Percentiles rank a stretch among this genome's conserved stretches.
phyloP scores from a whole-genome alignment of 75 land plant species.

The Selaginella tamariscina region DNA sequence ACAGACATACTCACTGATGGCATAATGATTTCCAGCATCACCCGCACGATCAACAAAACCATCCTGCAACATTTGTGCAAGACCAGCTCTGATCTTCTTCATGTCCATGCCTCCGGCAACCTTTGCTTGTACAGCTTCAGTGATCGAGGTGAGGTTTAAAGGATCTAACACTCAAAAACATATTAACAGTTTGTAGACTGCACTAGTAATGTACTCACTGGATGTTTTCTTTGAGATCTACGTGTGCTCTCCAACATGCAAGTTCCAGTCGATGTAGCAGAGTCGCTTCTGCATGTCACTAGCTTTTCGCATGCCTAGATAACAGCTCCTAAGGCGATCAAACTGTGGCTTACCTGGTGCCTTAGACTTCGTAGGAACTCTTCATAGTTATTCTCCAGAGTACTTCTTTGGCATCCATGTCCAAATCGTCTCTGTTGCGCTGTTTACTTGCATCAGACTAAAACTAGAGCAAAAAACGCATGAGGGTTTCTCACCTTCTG shows the following conservation, averaged over 20 bases:
- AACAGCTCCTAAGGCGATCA: too few species aligned
- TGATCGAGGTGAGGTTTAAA: too few species aligned
- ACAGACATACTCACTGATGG: too few species aligned
- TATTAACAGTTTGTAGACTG: too few species aligned
- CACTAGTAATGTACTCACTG: too few species aligned
- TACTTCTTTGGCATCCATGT: conserved; percentile 36
- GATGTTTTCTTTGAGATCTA: conserved; percentile 28
- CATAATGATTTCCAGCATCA: too few species aligned
- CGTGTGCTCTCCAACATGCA: conserved; percentile 48
- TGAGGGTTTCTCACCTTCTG: too few species aligned
- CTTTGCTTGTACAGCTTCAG: conserved; percentile 45
- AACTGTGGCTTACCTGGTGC: conserved; percentile 16
- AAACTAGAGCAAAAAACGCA: too few species aligned
- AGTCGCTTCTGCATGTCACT: conserved; percentile 37
- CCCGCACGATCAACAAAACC: conserved; percentile 22
- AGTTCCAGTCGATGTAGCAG: conserved; percentile 31
- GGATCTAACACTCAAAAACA: too few species aligned
- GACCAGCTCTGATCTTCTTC: conserved; percentile 46
- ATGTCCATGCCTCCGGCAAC: conserved; percentile 51
- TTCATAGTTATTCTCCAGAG: conserved; percentile 77
- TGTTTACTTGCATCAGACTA: too few species aligned
- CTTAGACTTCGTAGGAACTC: too few species aligned
- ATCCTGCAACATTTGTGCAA: conserved; percentile 40
- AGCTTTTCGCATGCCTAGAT: conserved; percentile 42
- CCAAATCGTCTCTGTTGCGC: conserved; percentile 50